Evolutionary conservation across 768 basidiomycete genomes (phyloP), one percentile per base, ranked within the genome.

Genomic region (Hortiboletus campestris): DNA sequence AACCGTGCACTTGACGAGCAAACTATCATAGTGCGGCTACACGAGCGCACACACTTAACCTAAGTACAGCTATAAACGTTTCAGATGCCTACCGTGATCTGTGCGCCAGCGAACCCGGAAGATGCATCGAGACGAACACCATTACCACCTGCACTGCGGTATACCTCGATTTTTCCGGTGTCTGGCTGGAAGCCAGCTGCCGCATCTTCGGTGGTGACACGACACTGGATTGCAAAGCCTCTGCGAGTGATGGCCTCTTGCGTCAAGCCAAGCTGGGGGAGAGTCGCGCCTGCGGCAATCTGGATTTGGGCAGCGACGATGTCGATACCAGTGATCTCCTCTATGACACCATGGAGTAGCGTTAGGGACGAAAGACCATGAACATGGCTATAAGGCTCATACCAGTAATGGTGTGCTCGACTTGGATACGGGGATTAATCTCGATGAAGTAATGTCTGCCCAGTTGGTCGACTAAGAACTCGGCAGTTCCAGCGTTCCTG

Each of bases 331-430:
- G 97, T 98, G 67, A 99, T 99, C 70, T 98, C 95, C 89, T 98
- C 97, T 95, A 70, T 29, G 46, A 56, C 38, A 45, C n/a, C 43
- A n/a, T 13, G 25, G 6, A 42, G 14, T 11, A 22, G 17, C 3
- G 25, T 46, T 42, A 61, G 41, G 20, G 28, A 36, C 28, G 19
- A 42, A 22, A 32, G 13, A 25, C 13, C 36, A 41, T 16, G 16
- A 48, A 43, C 40, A 29, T 17, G 53, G 2, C 4, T 13, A 31
- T n/a, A 34, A 32, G 17, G 53, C 39, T 70, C 76, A 49, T 62
- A 92, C 94, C 94, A 57, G 97, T 98, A 71, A 98, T 98, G 53
- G 97, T 98, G 75, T 98, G 97, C 71, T 98, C 97, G 75, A 99
- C 97, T 74, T 99, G 97, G 66, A 99, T 98, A 76, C 97, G 94